Evolutionary conservation across 2,329 filamentous ascomycete species (phyloP), one percentile per base, ranked within the genome.

Genomic region (Aspergillus uvarum): DNA sequence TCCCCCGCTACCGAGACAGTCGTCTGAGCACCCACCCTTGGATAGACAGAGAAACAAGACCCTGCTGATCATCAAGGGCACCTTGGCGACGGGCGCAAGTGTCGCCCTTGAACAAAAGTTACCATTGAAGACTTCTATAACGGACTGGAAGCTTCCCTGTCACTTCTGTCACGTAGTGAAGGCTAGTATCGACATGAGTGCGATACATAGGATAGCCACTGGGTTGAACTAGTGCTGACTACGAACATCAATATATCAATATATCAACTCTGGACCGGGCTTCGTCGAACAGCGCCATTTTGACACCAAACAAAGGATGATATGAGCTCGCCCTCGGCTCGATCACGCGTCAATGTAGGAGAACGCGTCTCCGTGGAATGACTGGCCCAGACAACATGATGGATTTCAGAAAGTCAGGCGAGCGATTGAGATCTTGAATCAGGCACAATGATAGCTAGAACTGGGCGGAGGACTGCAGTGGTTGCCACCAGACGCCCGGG

Each of bases 1-100:
- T 72, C 70, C 1, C 65, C 70, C 7, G 64, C 65, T 19, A 57
- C 63, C 21, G 74, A 75, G 47, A 65, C 67, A 2, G 64, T 64
- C 3, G 68, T 72, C 47, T 76, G 72, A 76, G 26, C 26, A 48
- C n/a, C 16, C 16, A 24, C 16, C n/a, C 24, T n/a, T 8, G 14
- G 16, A 7, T 44, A 55, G n/a, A 24, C 11, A 29, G 5, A 38
- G 16, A 21, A 22, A 52, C 29, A n/a, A 52, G 31, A 31, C 35
- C 21, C 31, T 44, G 21, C 38, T 32, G 29, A 51, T 59, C 26
- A 4, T 11, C 35, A 24, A 29, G 29, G 35, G 26, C 24, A 19
- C 26, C 26, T 21, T n/a, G 53, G 24, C n/a, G 42, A 48, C n/a
- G 26, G 38, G 38, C 38, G 14, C 38, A 44, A 19, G 16, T 44